Conservation (phyloP, 257 asterid species). For the Nicotiana paniculata region DNA sequence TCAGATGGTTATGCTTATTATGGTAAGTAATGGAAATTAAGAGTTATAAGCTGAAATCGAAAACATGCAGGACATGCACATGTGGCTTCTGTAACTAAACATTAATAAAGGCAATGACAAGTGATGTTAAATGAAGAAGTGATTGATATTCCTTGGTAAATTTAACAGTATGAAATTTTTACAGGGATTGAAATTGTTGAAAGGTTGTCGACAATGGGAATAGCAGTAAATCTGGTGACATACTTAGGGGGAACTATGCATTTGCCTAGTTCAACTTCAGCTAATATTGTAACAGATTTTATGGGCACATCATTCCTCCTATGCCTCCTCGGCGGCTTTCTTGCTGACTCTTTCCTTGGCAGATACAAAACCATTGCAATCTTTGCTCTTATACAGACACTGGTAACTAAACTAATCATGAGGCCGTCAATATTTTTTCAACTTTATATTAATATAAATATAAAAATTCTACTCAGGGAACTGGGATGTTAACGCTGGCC, state of each 20-base stretch:
- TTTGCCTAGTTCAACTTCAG: conserved; percentile 40
- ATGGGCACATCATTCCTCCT: conserved; percentile 84
- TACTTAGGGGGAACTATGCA: conserved; percentile 34
- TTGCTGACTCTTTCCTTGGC: conserved; percentile 86
- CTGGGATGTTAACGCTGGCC: conserved; percentile 52
- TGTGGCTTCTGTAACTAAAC: not conserved
- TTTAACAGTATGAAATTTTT: not conserved
- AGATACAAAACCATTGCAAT: conserved; percentile 65
- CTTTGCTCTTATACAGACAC: conserved; percentile 47
- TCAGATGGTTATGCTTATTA: too few species aligned
- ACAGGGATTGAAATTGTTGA: conserved; percentile 35
- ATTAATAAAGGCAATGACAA: not conserved
- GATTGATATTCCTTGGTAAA: not conserved
- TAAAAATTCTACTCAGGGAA: conserved; percentile 39
- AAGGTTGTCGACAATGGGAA: conserved; percentile 41
- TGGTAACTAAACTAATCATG: conserved; percentile 24
- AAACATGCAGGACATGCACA: not conserved
- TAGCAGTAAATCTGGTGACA: conserved; percentile 35
- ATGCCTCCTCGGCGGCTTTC: conserved; percentile 76
- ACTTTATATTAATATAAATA: not conserved
- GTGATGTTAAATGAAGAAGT: not conserved
- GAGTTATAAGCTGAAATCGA: not conserved
- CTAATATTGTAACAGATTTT: conserved; percentile 79
- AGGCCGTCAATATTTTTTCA: not conserved
- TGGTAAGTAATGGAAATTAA: not conserved